Evolutionary conservation across 257 asterid genomes (phyloP), one percentile per base, ranked within the genome.

Genomic region (Salvia splendens): DNA sequence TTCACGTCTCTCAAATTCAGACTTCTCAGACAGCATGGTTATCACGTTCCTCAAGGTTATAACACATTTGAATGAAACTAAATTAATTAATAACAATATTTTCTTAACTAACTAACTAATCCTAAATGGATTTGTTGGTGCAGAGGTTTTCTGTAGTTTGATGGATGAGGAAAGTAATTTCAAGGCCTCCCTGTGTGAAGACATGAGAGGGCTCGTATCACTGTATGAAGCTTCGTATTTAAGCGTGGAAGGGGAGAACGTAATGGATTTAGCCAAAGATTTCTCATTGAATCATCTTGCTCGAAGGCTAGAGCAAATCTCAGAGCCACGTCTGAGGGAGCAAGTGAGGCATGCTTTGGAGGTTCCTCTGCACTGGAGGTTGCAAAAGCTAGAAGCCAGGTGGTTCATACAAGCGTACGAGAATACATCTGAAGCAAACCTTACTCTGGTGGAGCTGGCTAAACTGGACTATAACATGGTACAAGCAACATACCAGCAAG

Each of bases 201-300:
- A 81, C 38, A 64, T 70, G 3, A 77, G 67, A 66, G 84, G 84
- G 9, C 12, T 83, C 1, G 24, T 86, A 7, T 70, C 80, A 11
- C 58, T 86, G 2, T 83, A 83, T 54, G 92, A 86, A 70, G 92
- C 92, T 54, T 79, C 92, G 43, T 81, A 64, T 71, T 36, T 83
- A 32, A 65, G 77, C 14, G 5, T 71, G 61, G 86, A 83, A 63
- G 81, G 71, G 43, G 91, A 85, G 60, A 47, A 4, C 42, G 69
- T 85, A 20, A 30, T 85, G 79, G 88, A 78, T 43, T 28, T 10
- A 11, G 84, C 79, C 10, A 73, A 60, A 63, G 60, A 61, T 15
- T 83, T 81, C 24, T 72, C 87, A 3, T 40, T 28, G 35, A 36
- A 4, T 42, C 79, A 56, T 64, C 84, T 86, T 0, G 64, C 33